phyloP scores from a whole-genome alignment of 2,329 filamentous ascomycete genomes.

The Colletotrichum sp. region DNA sequence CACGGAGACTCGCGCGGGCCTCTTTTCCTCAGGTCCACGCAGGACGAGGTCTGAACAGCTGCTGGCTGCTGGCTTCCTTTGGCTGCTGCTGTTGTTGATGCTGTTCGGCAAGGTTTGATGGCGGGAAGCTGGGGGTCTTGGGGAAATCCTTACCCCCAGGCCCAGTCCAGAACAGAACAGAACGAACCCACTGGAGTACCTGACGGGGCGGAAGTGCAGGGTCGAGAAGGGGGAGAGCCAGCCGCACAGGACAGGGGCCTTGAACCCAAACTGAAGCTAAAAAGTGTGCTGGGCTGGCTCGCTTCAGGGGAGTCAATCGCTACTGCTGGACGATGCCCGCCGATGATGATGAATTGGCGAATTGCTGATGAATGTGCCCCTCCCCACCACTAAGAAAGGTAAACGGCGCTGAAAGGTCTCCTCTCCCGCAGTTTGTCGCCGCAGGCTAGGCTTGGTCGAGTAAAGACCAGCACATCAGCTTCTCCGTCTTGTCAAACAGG shows the following conservation, averaged over 20 bases:
- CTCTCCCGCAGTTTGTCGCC: not conserved
- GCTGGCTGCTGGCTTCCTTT: not conserved
- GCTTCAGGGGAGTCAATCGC: slow-evolving; percentile 14
- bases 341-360: slow-evolving; percentile 13
- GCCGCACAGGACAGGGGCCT: slow-evolving; percentile 12
- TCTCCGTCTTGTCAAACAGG: not conserved
- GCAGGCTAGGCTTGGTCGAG: slow-evolving; percentile 5
- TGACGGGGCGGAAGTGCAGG: not conserved
- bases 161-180: not conserved
- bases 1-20: not conserved
- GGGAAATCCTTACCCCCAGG: not conserved
- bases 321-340: not conserved
- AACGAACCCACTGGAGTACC: not conserved
- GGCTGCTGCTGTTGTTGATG: not conserved
- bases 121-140: not conserved
- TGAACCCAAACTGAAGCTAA: not conserved
- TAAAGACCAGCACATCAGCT: not conserved
- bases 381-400: not conserved
- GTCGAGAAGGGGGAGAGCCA: not conserved
- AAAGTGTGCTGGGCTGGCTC: not conserved
- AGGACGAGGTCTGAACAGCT: not conserved
- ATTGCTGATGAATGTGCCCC: slow-evolving; percentile 1
- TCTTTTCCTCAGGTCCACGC: not conserved
- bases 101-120: not conserved
- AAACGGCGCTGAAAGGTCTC: not conserved